Base-by-base conservation (phyloP, 106 monocot species). In the Acorus gramineus region DNA sequence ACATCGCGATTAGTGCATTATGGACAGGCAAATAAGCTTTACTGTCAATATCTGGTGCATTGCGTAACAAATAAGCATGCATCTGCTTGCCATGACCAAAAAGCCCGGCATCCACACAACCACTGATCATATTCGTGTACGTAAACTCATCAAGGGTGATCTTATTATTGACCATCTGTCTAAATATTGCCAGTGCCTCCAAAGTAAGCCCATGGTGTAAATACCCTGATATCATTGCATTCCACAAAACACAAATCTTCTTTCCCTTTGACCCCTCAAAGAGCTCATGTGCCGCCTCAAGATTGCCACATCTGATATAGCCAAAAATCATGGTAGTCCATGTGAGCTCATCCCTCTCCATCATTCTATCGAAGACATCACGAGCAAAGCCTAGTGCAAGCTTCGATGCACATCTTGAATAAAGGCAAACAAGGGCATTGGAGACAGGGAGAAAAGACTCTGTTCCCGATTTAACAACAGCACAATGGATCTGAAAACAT, bases 141-240 rank as follows among this genome's bases (percentile, higher is more conserved):
- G 91, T 85, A 64, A 96, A 96, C 66, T 87, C 85, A 59, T 96
- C 90, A 5, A 85, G 75, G 2, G 64, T 66, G 48, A 96, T 63
- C 3, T 45, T 64, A 61, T 77, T 55, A 4, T 6, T 70, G 3
- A 42, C 42, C 96, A 96, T 96, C 65, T 72, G 65, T 55, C 80
- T 81, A 47, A 90, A 91, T 53, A 96, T 59, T 28, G 81, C 85
- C 59, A 96, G 74, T 5, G 87, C 96, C 14, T 96, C 90, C 6
- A 60, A 55, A 61, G 69, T 66, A 42, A 61, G 55, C 50, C 85
- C 90, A 9, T 72, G 67, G 6, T 85, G 90, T 11, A 91, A 82
- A 50, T 87, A 96, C 55, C 96, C 91, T 3, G 96, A 96, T 53
- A 96, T 91, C 91, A 96, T 96, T 7, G 96, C 90, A 60, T 96